Base-by-base conservation (phyloP, 176 grass and related monocot species). In the Raddia guianensis region DNA sequence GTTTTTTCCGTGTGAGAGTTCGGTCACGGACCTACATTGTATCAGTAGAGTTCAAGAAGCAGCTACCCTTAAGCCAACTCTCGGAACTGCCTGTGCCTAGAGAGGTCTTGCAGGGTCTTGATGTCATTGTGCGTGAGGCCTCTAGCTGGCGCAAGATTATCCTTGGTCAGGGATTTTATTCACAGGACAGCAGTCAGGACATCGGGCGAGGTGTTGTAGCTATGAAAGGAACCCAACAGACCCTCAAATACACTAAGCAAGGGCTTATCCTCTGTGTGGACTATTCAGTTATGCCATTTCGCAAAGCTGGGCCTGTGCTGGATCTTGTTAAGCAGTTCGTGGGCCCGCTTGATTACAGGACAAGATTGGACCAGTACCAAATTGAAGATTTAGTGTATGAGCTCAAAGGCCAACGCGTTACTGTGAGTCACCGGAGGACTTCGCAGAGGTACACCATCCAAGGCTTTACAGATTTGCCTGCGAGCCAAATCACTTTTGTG, bases 71-170 rank as follows among this genome's bases (percentile, higher is more conserved):
- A 34, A 90, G 54, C 70, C 87, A 90, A 56, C 70, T 90, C 12
- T 85, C 68, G 5, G 73, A 87, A 45, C 63, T 82, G 33, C 80
- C 91, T 57, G 82, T 90, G n/a, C 84, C 84, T 65, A 78, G 87
- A 73, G 91, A 93, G 71, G 74, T 93, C 47, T 90, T 90, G 57
- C 84, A 93, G 46, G 87, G 76, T 44, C 77, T 93, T 80, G 85
- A 90, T 81, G 81, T 90, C 50, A 74, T 90, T 84, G 80, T 93
- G 42, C 77, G 87, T 8, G 83, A 85, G 72, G 87, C 86, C 42
- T 93, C 84, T 35, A n/a, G 34, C 35, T 80, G 77, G 83, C 37
- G 49, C 54, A 89, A 83, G 81, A 80, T 92, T 63, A 83, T 75
- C 11, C 52, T 85, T 52, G 86, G 86, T 52, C 77, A 56, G 60